These are phyloP conservation scores for Trichocladium uniseriatum DNA, from an alignment of 495 filamentous ascomycete genomes.

Conservation along the genomic window DNA sequence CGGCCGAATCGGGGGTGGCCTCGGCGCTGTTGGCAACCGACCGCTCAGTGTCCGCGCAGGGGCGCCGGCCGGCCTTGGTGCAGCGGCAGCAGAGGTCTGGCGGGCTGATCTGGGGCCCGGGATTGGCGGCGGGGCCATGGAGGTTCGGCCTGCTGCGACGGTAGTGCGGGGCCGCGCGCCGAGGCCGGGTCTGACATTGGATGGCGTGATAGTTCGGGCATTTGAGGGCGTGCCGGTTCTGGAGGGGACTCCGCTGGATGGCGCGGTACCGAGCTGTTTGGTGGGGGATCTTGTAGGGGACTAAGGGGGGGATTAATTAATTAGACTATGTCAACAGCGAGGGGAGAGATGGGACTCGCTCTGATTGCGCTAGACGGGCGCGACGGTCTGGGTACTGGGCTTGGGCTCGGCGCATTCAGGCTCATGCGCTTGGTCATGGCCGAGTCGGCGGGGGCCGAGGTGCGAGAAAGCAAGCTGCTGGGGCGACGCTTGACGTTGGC, in stretches of 20 bases:
- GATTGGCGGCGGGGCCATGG: slow-evolving; percentile 56
- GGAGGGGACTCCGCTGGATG: slow-evolving; percentile 48
- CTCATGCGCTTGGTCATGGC: slow-evolving; percentile 53
- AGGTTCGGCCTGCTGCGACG: slow-evolving; percentile 42
- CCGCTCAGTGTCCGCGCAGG: slow-evolving; percentile 28
- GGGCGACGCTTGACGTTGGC: slow-evolving; percentile 28
- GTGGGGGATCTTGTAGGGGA: slow-evolving; percentile 74
- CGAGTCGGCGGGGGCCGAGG: slow-evolving; percentile 34
- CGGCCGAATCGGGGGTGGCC: slow-evolving; percentile 26
- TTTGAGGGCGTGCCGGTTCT: slow-evolving; percentile 37
- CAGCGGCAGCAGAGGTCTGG: slow-evolving; percentile 28
- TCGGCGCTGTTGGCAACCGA: slow-evolving; percentile 25
- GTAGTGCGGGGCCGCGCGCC: slow-evolving; percentile 45
- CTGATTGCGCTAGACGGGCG: slow-evolving; percentile 47
- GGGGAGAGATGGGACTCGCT: slow-evolving; percentile 37
- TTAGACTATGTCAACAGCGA: background rate
- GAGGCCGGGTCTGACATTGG: slow-evolving; percentile 38
- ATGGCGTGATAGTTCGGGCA: slow-evolving; percentile 34
- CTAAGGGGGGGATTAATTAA: slow-evolving; percentile 27
- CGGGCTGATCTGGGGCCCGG: slow-evolving; percentile 26
- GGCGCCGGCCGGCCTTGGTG: slow-evolving; percentile 21
- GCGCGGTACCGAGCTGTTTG: slow-evolving; percentile 55
- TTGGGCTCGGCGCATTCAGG: slow-evolving; percentile 57
- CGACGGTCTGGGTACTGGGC: slow-evolving; percentile 45
- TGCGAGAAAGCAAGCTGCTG: slow-evolving; percentile 29